Conservation (phyloP, 495 filamentous ascomycete species). For the Cercophora scortea region DNA sequence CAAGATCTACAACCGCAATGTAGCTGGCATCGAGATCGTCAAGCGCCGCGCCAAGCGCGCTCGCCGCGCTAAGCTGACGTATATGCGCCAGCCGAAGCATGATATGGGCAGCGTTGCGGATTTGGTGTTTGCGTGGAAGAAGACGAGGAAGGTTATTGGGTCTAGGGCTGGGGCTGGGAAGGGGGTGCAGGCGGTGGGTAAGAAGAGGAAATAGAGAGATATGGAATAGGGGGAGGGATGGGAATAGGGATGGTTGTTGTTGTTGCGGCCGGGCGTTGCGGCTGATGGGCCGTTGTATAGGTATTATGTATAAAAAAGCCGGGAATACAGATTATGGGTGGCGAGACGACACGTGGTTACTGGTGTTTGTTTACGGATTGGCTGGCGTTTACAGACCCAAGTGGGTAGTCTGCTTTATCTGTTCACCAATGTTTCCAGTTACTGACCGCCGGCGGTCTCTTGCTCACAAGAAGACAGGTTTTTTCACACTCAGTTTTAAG, state of each 20-base stretch:
- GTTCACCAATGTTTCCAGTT: too few species aligned
- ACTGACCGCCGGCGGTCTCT: too few species aligned
- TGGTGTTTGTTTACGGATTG: too few species aligned
- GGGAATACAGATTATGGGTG: too few species aligned
- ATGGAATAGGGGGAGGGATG: neutral
- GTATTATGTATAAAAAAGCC: too few species aligned
- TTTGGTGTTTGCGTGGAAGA: constrained; percentile 37
- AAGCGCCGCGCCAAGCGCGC: constrained; percentile 76
- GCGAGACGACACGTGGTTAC: too few species aligned
- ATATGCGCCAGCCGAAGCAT: constrained; percentile 68
- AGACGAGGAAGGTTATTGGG: constrained; percentile 24
- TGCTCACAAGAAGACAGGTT: too few species aligned
- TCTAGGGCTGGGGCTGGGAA: constrained; percentile 6
- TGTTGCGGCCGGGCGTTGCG: too few species aligned
- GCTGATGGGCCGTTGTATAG: too few species aligned
- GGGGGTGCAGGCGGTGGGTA: constrained; percentile 1
- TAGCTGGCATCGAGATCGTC: constrained; percentile 88
- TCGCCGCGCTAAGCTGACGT: constrained; percentile 82
- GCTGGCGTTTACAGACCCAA: too few species aligned
- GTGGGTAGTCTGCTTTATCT: too few species aligned
- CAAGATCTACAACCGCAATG: constrained; percentile 84
- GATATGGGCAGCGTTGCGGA: constrained; percentile 38
- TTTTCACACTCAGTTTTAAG: too few species aligned
- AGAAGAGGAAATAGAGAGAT: constrained; percentile 7
- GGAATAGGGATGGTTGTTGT: neutral